phyloP scores from a whole-genome alignment of 345 rosid species.

The Moricandia moricandioides region DNA sequence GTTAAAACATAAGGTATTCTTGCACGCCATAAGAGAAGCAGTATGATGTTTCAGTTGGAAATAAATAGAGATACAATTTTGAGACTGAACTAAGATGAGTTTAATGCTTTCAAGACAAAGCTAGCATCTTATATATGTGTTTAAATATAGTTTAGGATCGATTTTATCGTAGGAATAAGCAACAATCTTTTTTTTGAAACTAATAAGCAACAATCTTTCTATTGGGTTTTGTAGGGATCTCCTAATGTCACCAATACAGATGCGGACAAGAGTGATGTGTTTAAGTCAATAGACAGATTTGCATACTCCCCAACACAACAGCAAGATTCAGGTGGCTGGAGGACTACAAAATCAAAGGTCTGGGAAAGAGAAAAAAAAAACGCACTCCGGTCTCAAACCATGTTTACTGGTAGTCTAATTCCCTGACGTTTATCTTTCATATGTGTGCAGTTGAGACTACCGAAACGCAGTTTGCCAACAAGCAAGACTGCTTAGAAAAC shows the following conservation, averaged over 20 bases:
- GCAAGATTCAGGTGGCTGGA: slow-evolving; percentile 64
- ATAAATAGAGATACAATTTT: not conserved
- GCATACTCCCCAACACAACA: slow-evolving; percentile 50
- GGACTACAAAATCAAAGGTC: slow-evolving; percentile 80
- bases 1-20: slow-evolving; percentile 41
- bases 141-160: not conserved
- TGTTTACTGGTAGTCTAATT: slow-evolving; percentile 4
- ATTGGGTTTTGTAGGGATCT: slow-evolving; percentile 39
- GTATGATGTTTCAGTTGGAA: not conserved
- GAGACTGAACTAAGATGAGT: not conserved
- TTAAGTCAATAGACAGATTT: slow-evolving; percentile 56
- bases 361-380: not conserved
- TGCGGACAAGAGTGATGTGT: slow-evolving; percentile 37
- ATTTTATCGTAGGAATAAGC: not conserved
- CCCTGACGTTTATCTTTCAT: not conserved
- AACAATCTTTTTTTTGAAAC: no score
- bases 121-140: not conserved
- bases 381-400: slow-evolving; percentile 11
- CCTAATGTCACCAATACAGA: slow-evolving; percentile 9
- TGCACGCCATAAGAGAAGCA: not conserved
- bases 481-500: slow-evolving; percentile 1
- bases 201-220: not conserved
- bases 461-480: slow-evolving; percentile 37
- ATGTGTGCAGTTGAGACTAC: slow-evolving; percentile 56
- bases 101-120: not conserved